These are phyloP conservation scores for Fusarium sp. DNA, from an alignment of 2,329 filamentous ascomycete genomes.

Conservation along the genomic window DNA sequence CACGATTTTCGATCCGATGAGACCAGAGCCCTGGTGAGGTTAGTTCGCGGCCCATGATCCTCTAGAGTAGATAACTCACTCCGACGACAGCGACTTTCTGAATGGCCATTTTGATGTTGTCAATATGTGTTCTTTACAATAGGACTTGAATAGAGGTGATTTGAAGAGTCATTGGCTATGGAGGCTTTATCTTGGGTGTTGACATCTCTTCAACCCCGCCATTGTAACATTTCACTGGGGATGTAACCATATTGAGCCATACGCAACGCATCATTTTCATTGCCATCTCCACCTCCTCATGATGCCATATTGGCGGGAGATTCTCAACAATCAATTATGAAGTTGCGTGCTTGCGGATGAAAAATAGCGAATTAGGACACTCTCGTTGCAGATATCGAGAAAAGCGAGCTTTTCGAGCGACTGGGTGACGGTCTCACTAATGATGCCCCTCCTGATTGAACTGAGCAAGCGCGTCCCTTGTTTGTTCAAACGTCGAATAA, in stretches of 20 bases:
- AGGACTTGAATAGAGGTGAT: rapidly evolving
- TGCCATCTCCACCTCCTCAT: background rate
- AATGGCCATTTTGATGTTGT: background rate
- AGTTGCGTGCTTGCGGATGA: rapidly evolving
- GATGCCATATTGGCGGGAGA: background rate
- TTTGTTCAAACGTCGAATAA: rapidly evolving
- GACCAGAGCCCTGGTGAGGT: background rate
- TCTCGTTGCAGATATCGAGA: rapidly evolving
- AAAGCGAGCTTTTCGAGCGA: too few species aligned
- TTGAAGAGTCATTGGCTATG: rapidly evolving
- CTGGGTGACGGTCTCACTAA: rapidly evolving
- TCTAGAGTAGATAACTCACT: background rate
- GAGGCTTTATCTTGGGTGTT: background rate
- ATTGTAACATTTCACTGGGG: background rate
- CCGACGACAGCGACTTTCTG: conserved; percentile 3
- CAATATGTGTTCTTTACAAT: rapidly evolving
- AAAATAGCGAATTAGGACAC: background rate
- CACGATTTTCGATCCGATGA: background rate
- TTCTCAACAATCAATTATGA: background rate
- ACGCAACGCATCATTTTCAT: background rate
- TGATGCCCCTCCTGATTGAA: rapidly evolving
- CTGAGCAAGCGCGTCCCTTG: background rate
- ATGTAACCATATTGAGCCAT: background rate
- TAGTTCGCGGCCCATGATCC: background rate
- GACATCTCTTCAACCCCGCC: background rate